A percentile compares a stretch with the other conserved stretches of the same genome.
Evolutionary conservation across 805 yeast species (phyloP).

Genomic region (Hemisphaericaspora nanyangensis): DNA sequence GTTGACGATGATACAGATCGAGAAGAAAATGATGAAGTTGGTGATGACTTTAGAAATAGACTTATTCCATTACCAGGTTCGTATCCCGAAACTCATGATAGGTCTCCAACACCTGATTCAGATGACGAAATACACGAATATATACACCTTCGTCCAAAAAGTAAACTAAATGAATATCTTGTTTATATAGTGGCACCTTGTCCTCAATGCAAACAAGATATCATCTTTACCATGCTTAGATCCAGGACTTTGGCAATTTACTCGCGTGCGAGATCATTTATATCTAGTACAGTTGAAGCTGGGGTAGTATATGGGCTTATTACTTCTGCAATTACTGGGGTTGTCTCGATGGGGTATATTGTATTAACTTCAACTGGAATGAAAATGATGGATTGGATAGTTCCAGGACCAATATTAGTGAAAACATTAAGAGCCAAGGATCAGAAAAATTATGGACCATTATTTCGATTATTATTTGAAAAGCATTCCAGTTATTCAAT

Average conservation of each 20-base stretch:
- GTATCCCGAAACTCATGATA: too few species aligned
- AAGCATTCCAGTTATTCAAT: conserved; percentile 12
- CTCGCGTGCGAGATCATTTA: conserved; percentile 12
- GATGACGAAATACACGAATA: too few species aligned
- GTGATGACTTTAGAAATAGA: too few species aligned
- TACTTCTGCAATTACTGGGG: conserved; percentile 39
- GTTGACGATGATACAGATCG: neutral
- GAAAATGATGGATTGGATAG: conserved; percentile 31
- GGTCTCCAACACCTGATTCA: too few species aligned
- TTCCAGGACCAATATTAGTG: conserved; percentile 31
- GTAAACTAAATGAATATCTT: neutral
- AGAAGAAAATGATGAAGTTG: neutral
- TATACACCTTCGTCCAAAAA: neutral
- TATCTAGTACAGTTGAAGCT: conserved; percentile 23
- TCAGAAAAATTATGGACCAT: conserved; percentile 2
- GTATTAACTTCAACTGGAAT: conserved; percentile 36
- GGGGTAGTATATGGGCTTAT: conserved; percentile 31
- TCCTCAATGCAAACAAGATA: conserved; percentile 39
- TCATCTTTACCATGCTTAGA: conserved; percentile 28
- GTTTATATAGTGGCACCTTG: conserved; percentile 28
- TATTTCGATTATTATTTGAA: conserved; percentile 10
- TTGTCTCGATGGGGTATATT: conserved; percentile 35
- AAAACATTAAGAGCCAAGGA: conserved; percentile 17
- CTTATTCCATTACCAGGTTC: too few species aligned
- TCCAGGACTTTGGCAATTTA: conserved; percentile 22